phyloP scores from a whole-genome alignment of 345 rosid genomes.

The Microcos paniculata region DNA sequence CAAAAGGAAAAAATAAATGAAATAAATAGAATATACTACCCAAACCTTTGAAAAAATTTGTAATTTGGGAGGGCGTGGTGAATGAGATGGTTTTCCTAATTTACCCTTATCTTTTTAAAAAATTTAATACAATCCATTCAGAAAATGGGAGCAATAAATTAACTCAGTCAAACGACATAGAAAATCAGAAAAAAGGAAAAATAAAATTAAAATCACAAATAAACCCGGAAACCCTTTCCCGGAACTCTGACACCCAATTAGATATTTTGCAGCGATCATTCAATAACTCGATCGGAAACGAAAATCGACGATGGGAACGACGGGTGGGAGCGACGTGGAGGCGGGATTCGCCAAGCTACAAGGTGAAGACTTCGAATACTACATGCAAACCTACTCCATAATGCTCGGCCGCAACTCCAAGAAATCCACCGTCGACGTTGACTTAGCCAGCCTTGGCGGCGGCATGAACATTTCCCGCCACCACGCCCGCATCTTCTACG shows the following conservation, averaged over 20 bases:
- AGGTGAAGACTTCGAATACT: constrained; percentile 97
- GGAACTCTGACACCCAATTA: too few species aligned
- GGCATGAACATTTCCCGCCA: constrained; percentile 97
- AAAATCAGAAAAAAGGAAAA: not conserved
- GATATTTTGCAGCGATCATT: not conserved
- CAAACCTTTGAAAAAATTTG: too few species aligned
- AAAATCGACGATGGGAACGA: constrained; percentile 37
- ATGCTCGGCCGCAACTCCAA: constrained; percentile 93
- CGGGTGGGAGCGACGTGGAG: constrained; percentile 82
- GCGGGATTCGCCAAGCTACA: constrained; percentile 98
- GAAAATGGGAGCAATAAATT: too few species aligned
- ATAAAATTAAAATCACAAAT: not conserved
- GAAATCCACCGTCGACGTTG: constrained; percentile 94
- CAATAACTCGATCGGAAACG: not conserved
- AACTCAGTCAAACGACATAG: not conserved
- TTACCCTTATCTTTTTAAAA: too few species aligned
- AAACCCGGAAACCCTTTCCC: not conserved
- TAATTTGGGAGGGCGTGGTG: too few species aligned
- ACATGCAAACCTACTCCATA: constrained; percentile 97
- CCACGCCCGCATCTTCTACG: constrained; percentile 92
- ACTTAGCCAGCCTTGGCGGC: constrained; percentile 90
- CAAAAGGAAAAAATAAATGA: too few species aligned
- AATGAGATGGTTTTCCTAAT: too few species aligned
- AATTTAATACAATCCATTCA: too few species aligned
- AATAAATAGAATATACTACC: too few species aligned